phyloP scores from a whole-genome alignment of 1,284 basidiomycete genomes.

The Sporisorium reilianum region DNA sequence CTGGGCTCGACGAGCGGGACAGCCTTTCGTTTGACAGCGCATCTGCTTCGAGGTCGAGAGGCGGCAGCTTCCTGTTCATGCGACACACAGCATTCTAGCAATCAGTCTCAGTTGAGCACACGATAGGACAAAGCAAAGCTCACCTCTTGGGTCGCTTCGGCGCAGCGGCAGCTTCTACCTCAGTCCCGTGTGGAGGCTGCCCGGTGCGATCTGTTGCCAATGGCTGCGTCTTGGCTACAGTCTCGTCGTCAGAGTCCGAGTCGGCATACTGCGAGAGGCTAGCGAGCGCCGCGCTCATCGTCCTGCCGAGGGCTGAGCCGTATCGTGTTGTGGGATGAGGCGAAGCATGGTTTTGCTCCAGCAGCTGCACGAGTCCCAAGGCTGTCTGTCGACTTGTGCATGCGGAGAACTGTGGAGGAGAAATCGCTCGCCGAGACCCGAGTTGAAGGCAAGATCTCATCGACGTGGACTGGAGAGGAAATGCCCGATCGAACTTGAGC shows the following conservation, averaged over 20 bases:
- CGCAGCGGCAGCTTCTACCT: background rate
- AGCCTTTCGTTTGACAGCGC: conserved; percentile 6
- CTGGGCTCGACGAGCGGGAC: background rate
- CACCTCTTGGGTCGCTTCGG: conserved; percentile 16
- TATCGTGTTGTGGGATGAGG: background rate
- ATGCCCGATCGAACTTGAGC: conserved; percentile 10
- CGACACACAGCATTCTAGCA: background rate
- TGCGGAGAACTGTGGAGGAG: background rate
- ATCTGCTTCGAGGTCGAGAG: conserved; percentile 23
- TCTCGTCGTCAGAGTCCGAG: conserved; percentile 24
- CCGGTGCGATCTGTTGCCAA: background rate
- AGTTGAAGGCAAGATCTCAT: background rate
- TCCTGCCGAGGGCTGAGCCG: background rate
- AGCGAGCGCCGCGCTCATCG: conserved; percentile 26
- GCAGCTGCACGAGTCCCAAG: background rate
- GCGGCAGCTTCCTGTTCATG: conserved; percentile 22
- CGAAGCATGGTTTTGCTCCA: background rate
- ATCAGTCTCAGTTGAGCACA: background rate
- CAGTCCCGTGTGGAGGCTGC: background rate
- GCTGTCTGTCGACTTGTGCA: conserved; percentile 5
- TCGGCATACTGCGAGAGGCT: conserved; percentile 28
- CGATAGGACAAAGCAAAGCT: background rate
- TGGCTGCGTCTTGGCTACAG: background rate
- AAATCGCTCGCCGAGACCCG: conserved; percentile 2
- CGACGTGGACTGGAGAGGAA: too few species aligned